Base-by-base conservation (phyloP, 73 alveolate species). In the Durusdinium trenchii region DNA sequence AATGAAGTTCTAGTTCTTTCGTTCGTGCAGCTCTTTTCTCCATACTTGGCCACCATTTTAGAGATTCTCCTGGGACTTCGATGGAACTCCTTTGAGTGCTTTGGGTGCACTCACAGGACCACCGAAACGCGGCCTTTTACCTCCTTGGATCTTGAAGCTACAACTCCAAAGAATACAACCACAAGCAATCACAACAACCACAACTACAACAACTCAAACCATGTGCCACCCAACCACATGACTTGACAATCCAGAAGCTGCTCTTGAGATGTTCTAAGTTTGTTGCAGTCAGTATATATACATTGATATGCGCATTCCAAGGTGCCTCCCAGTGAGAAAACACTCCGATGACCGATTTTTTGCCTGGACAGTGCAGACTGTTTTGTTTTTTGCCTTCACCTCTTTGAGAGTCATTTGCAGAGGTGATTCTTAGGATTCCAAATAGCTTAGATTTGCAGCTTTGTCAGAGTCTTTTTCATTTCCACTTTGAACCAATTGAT, bases 331-430 rank as follows among this genome's bases (percentile, higher is more conserved):
- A n/a, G n/a, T n/a, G n/a, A n/a, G n/a, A n/a, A n/a, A n/a, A n/a
- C n/a, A n/a, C n/a, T n/a, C n/a, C n/a, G n/a, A n/a, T n/a, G n/a
- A n/a, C 78, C 54, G 52, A 54, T 32, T 52, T 61, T 87, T 87
- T 87, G 95, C 62, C 62, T 48, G 62, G 95, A 62, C 79, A 71
- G 95, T 71, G 52, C 78, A 61, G 84, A 71, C 85, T 87, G 95
- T 61, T 84, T 71, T 87, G 95, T 60, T 87, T 87, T 87, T 87
- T 87, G 95, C 95, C 20, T 36, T 28, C 61, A 14, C 84, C 50
- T 42, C 67, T 30, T 42, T 30, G 89, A 46, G 85, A 75, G 85
- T 50, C 38, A 23, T 50, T 35, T 23, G n/a, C n/a, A 78, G 89
- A 45, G 43, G 43, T 78, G 89, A 78, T 45, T 36, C 26, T 18